These are phyloP conservation scores for Jaapia argillacea DNA, from an alignment of 768 basidiomycete species.

Conservation along the genomic window DNA sequence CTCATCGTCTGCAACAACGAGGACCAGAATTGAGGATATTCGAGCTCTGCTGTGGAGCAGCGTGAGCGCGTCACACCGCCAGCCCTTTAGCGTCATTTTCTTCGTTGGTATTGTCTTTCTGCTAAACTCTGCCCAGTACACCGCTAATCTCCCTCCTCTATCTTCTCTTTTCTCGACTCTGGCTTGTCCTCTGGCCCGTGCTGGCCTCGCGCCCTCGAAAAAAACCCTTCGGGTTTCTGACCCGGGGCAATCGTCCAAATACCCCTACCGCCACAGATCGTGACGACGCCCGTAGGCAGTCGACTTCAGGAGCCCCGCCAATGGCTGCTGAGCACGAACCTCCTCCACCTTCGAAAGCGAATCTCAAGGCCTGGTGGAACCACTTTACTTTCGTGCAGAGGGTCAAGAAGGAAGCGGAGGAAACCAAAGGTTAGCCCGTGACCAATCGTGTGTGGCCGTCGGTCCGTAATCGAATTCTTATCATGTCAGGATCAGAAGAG, in stretches of 20 bases:
- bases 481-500: constrained; percentile 17
- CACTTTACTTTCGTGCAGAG: constrained; percentile 61
- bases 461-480: background rate
- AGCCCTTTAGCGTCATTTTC: too few species aligned
- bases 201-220: background rate
- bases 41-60: too few species aligned
- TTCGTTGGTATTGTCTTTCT: too few species aligned
- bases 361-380: constrained; percentile 76
- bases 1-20: too few species aligned
- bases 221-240: background rate
- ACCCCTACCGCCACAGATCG: background rate
- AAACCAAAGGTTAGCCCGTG: constrained; percentile 24
- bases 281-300: background rate
- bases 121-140: too few species aligned
- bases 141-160: background rate
- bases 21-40: too few species aligned
- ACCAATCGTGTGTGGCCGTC: constrained; percentile 11
- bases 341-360: constrained; percentile 38
- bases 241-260: background rate
- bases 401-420: constrained; percentile 44
- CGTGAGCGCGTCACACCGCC: too few species aligned
- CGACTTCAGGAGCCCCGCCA: background rate
- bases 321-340: constrained; percentile 1
- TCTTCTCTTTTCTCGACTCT: background rate
- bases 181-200: background rate